phyloP scores from a whole-genome alignment of 1,139 yeast species.

The Debaryomyces subglobosus region DNA sequence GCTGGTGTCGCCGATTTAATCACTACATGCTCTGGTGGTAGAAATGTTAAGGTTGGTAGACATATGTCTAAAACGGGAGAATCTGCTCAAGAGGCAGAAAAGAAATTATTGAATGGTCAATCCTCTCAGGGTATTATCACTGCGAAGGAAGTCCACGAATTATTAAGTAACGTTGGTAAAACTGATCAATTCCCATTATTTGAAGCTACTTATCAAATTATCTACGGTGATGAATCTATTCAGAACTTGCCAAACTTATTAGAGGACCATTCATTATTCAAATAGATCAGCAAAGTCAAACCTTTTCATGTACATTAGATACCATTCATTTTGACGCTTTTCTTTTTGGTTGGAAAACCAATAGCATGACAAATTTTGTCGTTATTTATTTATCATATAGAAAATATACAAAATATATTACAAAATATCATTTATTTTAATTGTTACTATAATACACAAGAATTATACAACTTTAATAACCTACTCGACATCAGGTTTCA shows the following conservation, averaged over 20 bases:
- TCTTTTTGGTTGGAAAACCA: not conserved
- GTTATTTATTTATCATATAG: constrained; percentile 1
- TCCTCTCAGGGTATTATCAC: constrained; percentile 55
- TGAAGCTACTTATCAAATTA: constrained; percentile 52
- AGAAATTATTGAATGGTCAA: constrained; percentile 50
- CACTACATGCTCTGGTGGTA: constrained; percentile 53
- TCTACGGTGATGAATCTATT: constrained; percentile 44
- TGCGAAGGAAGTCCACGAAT: constrained; percentile 52
- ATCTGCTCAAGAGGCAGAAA: constrained; percentile 47
- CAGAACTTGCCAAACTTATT: constrained; percentile 47
- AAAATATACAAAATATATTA: not conserved
- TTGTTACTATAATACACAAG: not conserved
- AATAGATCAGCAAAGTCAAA: not conserved
- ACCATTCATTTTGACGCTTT: not conserved
- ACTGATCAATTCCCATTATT: constrained; percentile 47
- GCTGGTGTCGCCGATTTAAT: constrained; percentile 58
- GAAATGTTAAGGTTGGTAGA: constrained; percentile 52
- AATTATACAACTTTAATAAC: not conserved
- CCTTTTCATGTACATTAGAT: not conserved
- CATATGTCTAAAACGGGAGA: constrained; percentile 52
- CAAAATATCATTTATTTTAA: not conserved
- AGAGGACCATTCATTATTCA: constrained; percentile 19
- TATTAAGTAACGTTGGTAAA: constrained; percentile 38
- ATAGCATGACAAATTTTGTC: not conserved
- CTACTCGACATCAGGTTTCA: not conserved